phyloP scores from a whole-genome alignment of 768 basidiomycete species.

The Termitomyces sp. region DNA sequence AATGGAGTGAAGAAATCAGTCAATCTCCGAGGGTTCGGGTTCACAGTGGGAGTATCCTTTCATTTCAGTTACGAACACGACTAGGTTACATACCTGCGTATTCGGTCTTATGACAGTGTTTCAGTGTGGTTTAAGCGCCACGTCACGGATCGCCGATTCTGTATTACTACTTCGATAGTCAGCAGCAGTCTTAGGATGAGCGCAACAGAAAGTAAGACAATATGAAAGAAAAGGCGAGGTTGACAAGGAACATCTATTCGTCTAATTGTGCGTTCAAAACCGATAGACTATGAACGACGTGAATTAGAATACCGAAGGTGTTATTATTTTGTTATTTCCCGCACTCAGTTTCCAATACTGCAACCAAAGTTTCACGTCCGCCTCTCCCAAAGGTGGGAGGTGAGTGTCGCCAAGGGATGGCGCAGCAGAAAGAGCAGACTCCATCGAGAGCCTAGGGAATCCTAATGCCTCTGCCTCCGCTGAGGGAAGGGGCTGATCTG shows the following conservation, averaged over 20 bases:
- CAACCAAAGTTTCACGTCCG: not conserved
- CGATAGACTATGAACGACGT: not conserved
- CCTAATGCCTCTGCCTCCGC: constrained; percentile 15
- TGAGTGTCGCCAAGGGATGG: not conserved
- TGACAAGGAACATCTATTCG: not conserved
- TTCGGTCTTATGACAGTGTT: constrained; percentile 6
- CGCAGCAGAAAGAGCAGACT: not conserved
- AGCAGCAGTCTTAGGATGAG: not conserved
- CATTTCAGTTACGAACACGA: not conserved
- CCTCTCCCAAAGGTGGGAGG: not conserved
- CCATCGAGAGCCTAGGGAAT: not conserved
- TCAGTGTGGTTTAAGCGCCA: not conserved
- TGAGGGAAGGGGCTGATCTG: constrained; percentile 6
- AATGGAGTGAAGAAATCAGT: not conserved
- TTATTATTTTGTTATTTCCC: not conserved
- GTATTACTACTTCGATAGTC: not conserved
- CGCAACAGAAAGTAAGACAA: not conserved
- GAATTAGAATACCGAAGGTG: not conserved
- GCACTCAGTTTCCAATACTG: not conserved
- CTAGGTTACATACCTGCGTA: not conserved
- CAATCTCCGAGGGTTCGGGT: not conserved
- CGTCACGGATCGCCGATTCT: not conserved
- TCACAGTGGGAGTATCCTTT: not conserved
- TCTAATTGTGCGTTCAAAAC: not conserved
- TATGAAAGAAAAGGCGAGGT: not conserved